Base-by-base conservation (phyloP, 2,329 filamentous ascomycete genomes). In the Trichophyton rubrum region DNA sequence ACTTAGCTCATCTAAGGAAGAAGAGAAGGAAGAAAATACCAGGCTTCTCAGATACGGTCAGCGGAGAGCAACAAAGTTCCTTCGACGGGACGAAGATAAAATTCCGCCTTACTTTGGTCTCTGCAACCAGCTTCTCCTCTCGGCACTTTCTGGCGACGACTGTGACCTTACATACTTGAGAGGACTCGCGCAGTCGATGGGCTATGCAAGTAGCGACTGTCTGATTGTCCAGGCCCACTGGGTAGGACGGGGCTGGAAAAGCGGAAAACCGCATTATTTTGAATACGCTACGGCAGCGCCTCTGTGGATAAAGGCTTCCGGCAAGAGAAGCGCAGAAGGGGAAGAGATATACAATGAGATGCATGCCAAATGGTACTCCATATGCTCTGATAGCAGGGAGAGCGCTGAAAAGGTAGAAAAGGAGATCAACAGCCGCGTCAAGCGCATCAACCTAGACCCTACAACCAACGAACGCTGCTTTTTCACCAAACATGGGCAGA, bases 81-180 rank as follows among this genome's bases (percentile, higher is more conserved):
- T 58, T 47, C 35, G 24, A 30, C 7, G 40, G 9, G 17, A n/a
- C 6, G 22, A 58, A n/a, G 56, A 41, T 8, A 43, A 6, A 27
- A 20, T 58, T n/a, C n/a, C n/a, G 7, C 56, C 56, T n/a, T 58
- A 58, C n/a, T 45, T 58, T 43, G 56, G 56, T 8, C 56, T 58
- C 11, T 58, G 35, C 27, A 58, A 58, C 41, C 3, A n/a, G 7
- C 35, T 24, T 27, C 6, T 58, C 17, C 56, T 58, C 20, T 58
- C 56, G 13, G 56, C n/a, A 2, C 24, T 58, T 15, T 58, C 40
- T 9, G 38, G 17, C 3, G 33, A 8, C 6, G 56, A 58, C 35
- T 58, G 41, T 3, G 38, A n/a, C 11, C 24, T 58, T 22, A 13
- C 38, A 20, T 58, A 58, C 7, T 33, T 58, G 9, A 24, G 56